Percentiles rank a stretch among this genome's conserved stretches.
phyloP scores from a whole-genome alignment of 202 grass and related monocot species.

The Setaria viridis region DNA sequence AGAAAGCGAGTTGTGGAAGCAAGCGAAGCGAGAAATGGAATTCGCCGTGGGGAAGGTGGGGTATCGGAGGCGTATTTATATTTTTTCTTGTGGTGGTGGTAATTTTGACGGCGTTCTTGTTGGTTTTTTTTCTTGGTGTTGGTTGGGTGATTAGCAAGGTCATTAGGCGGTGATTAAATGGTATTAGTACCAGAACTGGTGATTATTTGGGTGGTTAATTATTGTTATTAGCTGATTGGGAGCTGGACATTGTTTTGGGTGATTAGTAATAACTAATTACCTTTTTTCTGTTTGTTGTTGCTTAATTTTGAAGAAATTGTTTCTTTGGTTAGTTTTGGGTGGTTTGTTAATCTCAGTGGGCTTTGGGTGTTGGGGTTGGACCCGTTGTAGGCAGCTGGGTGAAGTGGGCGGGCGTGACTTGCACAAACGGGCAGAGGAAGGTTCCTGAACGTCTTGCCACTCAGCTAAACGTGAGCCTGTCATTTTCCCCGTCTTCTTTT shows the following conservation, averaged over 20 bases:
- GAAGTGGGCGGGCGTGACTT: not conserved
- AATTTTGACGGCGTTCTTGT: not conserved
- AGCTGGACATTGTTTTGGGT: not conserved
- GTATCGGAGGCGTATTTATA: constrained; percentile 40
- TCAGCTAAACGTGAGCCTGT: constrained; percentile 9
- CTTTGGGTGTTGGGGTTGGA: not conserved
- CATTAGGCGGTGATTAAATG: not conserved
- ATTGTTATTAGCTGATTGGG: not conserved
- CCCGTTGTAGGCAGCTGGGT: constrained; percentile 3
- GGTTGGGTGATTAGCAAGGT: not conserved
- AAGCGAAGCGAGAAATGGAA: constrained; percentile 47
- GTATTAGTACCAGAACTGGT: not conserved
- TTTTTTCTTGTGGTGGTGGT: constrained; percentile 35
- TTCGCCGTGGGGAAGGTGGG: constrained; percentile 12
- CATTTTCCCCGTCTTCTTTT: not conserved
- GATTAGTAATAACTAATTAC: not conserved
- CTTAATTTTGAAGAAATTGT: constrained; percentile 33
- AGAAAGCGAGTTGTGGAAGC: constrained; percentile 51
- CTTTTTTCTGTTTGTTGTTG: not conserved
- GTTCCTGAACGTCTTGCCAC: constrained; percentile 23
- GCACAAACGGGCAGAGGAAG: constrained; percentile 12
- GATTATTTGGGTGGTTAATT: not conserved
- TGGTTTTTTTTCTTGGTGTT: not conserved
- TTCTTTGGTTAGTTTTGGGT: constrained; percentile 17
- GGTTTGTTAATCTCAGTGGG: constrained; percentile 27